Conservation (phyloP, 192 early-diverging fungal species). For the Umbelopsis vinacea region DNA sequence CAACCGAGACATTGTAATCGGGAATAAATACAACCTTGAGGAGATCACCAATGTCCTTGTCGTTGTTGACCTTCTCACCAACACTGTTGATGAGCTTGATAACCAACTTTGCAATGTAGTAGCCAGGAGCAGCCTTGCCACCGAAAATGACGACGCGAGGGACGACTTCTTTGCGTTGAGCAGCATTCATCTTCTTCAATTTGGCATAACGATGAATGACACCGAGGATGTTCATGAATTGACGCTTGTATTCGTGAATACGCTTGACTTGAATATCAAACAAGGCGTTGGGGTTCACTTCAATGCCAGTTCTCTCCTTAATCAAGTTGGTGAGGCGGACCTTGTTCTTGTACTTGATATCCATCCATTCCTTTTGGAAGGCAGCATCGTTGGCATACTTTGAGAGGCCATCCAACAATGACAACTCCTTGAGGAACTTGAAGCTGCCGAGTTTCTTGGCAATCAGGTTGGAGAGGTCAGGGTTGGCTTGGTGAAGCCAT, state of each 20-base stretch:
- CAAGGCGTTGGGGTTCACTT: constrained; percentile 83
- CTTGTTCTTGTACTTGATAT: constrained; percentile 92
- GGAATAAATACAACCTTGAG: constrained; percentile 98
- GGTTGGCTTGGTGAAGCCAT: constrained; percentile 98
- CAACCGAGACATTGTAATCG: constrained; percentile 98
- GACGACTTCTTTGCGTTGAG: constrained; percentile 67
- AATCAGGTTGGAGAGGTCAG: constrained; percentile 81
- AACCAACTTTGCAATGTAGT: constrained; percentile 98
- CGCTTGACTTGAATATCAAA: constrained; percentile 99
- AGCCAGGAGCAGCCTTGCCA: constrained; percentile 97
- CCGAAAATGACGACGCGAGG: constrained; percentile 94
- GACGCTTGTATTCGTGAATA: constrained; percentile 99
- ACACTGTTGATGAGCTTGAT: constrained; percentile 99
- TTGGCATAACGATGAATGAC: constrained; percentile 93
- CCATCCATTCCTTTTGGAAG: constrained; percentile 88
- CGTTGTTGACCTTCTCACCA: constrained; percentile 86
- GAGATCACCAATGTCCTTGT: constrained; percentile 76
- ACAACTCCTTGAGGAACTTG: constrained; percentile 80
- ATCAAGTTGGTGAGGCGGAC: constrained; percentile 88
- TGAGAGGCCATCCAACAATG: constrained; percentile 69
- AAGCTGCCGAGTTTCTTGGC: constrained; percentile 75
- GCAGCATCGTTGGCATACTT: constrained; percentile 59
- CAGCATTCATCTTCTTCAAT: constrained; percentile 79
- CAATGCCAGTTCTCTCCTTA: constrained; percentile 65
- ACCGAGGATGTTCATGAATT: constrained; percentile 97